Evolutionary conservation across 2,329 filamentous ascomycete genomes (phyloP), one percentile per base, ranked within the genome.

Genomic region (Dactylellina drechsleri): DNA sequence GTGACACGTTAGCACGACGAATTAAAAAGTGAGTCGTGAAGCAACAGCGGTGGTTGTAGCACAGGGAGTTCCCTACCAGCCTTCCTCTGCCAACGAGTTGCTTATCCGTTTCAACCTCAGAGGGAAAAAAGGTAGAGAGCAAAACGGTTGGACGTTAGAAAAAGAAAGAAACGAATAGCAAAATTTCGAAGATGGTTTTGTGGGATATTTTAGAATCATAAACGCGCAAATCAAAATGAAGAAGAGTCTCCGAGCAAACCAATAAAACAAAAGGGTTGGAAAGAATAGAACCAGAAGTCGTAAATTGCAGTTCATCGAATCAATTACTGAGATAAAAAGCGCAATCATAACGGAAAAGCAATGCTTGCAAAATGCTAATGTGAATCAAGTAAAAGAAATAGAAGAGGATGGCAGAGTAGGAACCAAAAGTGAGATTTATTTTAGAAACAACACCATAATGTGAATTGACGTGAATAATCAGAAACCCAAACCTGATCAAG

Each of bases 291-390:
- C 12, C 7, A 54, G 40, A 40, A 18, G 31, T 20, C 13, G 23
- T 26, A 52, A 60, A 36, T 60, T 60, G 43, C 36, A 36, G 64
- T 40, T 43, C 13, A 16, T 71, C 41, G 54, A 43, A 53, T 52
- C 36, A 31, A 47, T 61, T 62, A 50, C 54, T 47, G 18, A 31
- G 40, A 59, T 16, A 64, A 52, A 64, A 20, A 70, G 45, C 64
- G 36, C 58, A 75, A 65, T 75, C 64, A 59, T 64, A 49, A 75
- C 36, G 49, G 28, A 59, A 75, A 62, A 4, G 26, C 57, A 64
- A 75, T 70, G 65, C 67, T 66, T 49, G 67, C 54, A 58, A 58
- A 36, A 68, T 73, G 64, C 60, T 60, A 68, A 53, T 72, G 73
- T 61, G 71, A 49, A 53, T 47, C 45, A 40, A 31, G 26, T 12